Evolutionary conservation across 2,329 filamentous ascomycete species (phyloP), one percentile per base, ranked within the genome.

Genomic region (Fusarium marasasianum): DNA sequence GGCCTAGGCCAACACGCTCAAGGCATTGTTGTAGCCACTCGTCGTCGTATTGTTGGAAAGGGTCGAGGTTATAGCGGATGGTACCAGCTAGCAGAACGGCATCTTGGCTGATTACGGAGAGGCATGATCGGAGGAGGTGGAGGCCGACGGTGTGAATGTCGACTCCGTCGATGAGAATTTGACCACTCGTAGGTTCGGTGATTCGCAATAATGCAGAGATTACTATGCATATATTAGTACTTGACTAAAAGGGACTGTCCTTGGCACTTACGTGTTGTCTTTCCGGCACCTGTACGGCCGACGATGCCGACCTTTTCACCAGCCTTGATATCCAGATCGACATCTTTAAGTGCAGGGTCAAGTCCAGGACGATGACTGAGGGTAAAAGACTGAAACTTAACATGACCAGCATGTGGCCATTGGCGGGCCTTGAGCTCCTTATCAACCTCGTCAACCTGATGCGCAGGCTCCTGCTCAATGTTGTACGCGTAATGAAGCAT

Each of bases 401-500:
- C 58, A 17, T 43, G 64, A 2, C 69, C 69, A 15, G 54, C 44
- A 14, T 31, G 26, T 0, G 69, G 69, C 69, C 69, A 72, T 31
- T 65, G 38, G 0, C 17, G 26, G 2, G 13, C 3, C n/a, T 65
- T 45, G 3, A 73, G 29, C 3, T 41, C 26, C 31, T 65, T 50
- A 4, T 72, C 69, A 22, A 70, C 24, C 1, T 47, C 26, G 1
- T 65, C 54, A 2, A 60, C 40, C 0, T 59, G 64, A 20, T 57
- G 53, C 8, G 50, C 63, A 4, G 69, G 69, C 5, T 72, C 69
- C 9, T 57, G 69, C 18, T 72, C 64, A 3, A 72, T 72, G 2
- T 70, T 93, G 47, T 97, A 89, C 60, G 89, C 90, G 78, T 98
- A 98, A 79, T 98, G 94, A 82, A 96, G 95, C 79, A 98, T 91